phyloP scores from a whole-genome alignment of 2,329 filamentous ascomycete species.

The Colletotrichum sp. region DNA sequence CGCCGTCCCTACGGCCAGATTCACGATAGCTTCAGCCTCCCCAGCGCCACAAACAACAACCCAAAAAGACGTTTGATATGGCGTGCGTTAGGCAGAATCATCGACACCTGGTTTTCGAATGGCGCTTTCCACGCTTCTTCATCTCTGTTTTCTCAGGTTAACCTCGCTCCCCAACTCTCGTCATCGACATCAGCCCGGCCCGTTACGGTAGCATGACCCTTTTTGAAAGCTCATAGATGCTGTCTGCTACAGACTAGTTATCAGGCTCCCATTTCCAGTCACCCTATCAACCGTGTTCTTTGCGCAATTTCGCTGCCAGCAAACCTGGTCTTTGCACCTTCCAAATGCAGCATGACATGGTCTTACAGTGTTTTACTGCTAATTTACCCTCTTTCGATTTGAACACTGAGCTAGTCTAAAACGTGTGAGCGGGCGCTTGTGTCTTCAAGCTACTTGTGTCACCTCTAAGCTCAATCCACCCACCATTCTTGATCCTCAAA shows the following conservation, averaged over 20 bases:
- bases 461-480: neutral
- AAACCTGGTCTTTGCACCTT: neutral
- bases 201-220: neutral
- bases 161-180: neutral
- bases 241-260: neutral
- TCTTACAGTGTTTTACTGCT: neutral
- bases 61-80: neutral
- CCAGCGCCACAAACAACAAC: neutral
- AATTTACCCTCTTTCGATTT: neutral
- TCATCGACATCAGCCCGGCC: neutral
- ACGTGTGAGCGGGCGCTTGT: neutral
- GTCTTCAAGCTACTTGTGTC: neutral
- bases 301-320: neutral
- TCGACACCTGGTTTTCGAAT: neutral
- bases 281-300: neutral
- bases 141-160: no score
- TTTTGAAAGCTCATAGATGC: neutral
- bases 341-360: neutral
- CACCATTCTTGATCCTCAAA: neutral
- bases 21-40: neutral
- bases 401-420: neutral
- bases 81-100: neutral
- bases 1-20: neutral
- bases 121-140: neutral
- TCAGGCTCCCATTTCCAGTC: neutral